These are phyloP conservation scores for Tuber magnatum DNA, from an alignment of 495 filamentous ascomycete genomes.

Conservation along the genomic window DNA sequence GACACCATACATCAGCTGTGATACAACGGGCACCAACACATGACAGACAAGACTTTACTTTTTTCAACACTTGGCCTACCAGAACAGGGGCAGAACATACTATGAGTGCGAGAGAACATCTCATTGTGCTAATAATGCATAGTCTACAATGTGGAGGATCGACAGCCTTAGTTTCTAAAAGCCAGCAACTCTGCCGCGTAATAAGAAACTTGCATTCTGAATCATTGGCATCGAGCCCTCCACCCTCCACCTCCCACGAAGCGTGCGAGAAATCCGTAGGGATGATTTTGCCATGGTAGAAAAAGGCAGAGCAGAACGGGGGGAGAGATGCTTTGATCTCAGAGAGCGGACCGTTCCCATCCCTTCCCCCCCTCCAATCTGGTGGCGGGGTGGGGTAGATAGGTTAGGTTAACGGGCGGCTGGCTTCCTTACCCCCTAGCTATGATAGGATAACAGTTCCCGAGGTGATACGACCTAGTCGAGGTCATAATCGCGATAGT, in stretches of 20 bases:
- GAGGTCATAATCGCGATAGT: neutral
- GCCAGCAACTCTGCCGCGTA: neutral
- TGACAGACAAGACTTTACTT: neutral
- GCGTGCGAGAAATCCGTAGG: neutral
- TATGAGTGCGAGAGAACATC: neutral
- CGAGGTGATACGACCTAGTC: neutral
- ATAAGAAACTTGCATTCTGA: neutral
- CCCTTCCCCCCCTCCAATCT: neutral
- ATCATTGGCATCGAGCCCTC: neutral
- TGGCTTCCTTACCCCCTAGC: neutral
- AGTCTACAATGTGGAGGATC: neutral
- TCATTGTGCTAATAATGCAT: neutral
- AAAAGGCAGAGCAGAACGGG: neutral
- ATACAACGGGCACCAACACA: neutral
- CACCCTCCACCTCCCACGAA: neutral
- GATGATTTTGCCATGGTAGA: neutral
- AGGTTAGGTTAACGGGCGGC: neutral
- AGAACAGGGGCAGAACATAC: neutral
- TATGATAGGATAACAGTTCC: neutral
- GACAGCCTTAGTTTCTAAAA: neutral
- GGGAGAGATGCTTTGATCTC: neutral
- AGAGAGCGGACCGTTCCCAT: neutral
- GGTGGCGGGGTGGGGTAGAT: neutral
- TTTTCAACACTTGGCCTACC: neutral
- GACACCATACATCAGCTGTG: neutral